phyloP scores from a whole-genome alignment of 768 basidiomycete genomes.

The Lactifluus piperatus region DNA sequence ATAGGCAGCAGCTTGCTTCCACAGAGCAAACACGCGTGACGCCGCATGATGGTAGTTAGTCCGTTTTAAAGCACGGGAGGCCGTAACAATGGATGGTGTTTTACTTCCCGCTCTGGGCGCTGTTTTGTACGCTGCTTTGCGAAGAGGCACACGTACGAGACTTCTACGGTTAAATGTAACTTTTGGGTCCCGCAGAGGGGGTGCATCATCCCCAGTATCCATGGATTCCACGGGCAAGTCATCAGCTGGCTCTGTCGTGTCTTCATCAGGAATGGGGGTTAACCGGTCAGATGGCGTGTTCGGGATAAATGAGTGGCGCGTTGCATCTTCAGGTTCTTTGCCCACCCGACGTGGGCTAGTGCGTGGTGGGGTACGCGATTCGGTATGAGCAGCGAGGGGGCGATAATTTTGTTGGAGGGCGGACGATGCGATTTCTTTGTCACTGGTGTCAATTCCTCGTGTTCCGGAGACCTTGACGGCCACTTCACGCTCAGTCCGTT shows the following conservation, averaged over 20 bases:
- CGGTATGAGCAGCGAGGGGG: background rate
- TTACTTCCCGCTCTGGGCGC: constrained; percentile 19
- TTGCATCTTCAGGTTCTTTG: background rate
- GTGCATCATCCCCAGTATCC: constrained; percentile 21
- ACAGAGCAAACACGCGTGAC: constrained; percentile 63
- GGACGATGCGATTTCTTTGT: constrained; percentile 39
- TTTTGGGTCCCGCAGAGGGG: constrained; percentile 10
- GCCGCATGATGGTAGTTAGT: constrained; percentile 23
- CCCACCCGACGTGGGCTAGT: background rate
- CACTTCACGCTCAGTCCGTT: background rate
- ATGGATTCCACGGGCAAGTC: constrained; percentile 32
- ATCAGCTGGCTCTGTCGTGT: constrained; percentile 35
- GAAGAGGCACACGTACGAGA: constrained; percentile 20
- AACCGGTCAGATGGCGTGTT: constrained; percentile 2
- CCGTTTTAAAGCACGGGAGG: constrained; percentile 17
- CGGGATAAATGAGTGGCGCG: background rate
- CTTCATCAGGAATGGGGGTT: constrained; percentile 30
- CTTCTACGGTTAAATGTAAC: constrained; percentile 41
- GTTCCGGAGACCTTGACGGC: background rate
- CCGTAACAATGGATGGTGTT: constrained; percentile 22
- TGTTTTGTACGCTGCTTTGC: constrained; percentile 24
- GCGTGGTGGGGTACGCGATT: constrained; percentile 8
- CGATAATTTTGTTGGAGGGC: constrained; percentile 44
- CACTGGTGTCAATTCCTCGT: background rate
- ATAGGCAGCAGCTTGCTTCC: constrained; percentile 52